Percentiles rank a stretch among this genome's conserved stretches.
These are phyloP conservation scores for Adansonia gregorii DNA, from an alignment of 441 rosid genomes.

Conservation along the genomic window DNA sequence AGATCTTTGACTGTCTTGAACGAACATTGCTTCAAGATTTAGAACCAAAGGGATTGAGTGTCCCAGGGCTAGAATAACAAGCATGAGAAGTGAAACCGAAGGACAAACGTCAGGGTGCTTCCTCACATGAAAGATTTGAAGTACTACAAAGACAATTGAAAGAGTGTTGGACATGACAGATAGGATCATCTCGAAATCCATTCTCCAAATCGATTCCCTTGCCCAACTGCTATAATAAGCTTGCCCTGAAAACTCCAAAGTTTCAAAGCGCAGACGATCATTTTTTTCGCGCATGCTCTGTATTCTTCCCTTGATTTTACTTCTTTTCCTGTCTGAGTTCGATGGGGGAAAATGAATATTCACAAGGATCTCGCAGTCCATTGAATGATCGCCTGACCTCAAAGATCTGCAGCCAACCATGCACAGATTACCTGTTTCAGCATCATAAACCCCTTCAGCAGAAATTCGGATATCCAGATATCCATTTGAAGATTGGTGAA, in stretches of 20 bases:
- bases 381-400: background rate
- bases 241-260: constrained; percentile 20
- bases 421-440: constrained; percentile 39
- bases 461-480: constrained; percentile 19
- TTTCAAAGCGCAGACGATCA: constrained; percentile 37
- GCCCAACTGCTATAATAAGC: background rate
- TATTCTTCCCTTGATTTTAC: constrained; percentile 38
- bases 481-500: constrained; percentile 5
- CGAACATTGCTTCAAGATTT: constrained; percentile 35
- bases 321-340: constrained; percentile 20
- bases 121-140: constrained; percentile 33
- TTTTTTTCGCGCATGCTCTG: constrained; percentile 34
- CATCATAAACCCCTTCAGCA: constrained; percentile 45
- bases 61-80: constrained; percentile 37
- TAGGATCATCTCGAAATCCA: constrained; percentile 38
- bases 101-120: constrained; percentile 32
- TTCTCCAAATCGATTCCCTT: constrained; percentile 25
- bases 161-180: constrained; percentile 40
- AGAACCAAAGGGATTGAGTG: constrained; percentile 31
- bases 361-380: constrained; percentile 44
- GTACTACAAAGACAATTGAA: constrained; percentile 30
- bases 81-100: constrained; percentile 38
- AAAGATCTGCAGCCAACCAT: constrained; percentile 42
- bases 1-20: constrained; percentile 1
- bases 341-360: constrained; percentile 35